Evolutionary conservation across 371 early-diverging fungal species (phyloP).

Genomic region (Dipsacomyces acuminosporus): DNA sequence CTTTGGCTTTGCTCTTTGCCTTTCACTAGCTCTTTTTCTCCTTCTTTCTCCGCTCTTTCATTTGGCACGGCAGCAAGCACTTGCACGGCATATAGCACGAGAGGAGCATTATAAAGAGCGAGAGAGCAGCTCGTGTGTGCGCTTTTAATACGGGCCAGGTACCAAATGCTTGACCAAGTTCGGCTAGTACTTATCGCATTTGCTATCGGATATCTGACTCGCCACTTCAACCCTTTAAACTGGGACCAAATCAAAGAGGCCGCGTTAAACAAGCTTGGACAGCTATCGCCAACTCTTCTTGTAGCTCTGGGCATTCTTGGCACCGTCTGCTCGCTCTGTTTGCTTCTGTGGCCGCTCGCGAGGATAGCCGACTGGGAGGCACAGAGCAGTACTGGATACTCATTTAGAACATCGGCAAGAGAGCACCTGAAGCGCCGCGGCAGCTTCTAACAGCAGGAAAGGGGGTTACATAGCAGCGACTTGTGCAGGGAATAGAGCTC

Average conservation of each 20-base stretch:
- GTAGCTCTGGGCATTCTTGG: conserved; percentile 14
- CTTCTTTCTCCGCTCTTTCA: too few relatives aligned
- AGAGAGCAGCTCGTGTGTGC: too few relatives aligned
- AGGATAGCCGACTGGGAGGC: conserved; percentile 46
- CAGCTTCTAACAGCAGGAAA: conserved; percentile 28
- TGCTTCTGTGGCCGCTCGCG: conserved; percentile 45
- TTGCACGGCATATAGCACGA: too few relatives aligned
- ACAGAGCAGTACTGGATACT: conserved; percentile 25
- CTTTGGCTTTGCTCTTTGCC: too few relatives aligned
- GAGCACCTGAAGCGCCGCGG: conserved; percentile 47
- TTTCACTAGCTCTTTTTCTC: too few relatives aligned
- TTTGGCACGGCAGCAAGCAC: too few relatives aligned
- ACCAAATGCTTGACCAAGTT: conserved; percentile 45
- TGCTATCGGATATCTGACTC: conserved; percentile 47
- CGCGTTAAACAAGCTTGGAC: conserved; percentile 20
- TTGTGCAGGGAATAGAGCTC: too few relatives aligned
- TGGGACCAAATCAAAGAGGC: conserved; percentile 39
- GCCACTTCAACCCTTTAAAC: conserved; percentile 48
- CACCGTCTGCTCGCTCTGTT: conserved; percentile 16
- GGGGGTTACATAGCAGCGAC: too few relatives aligned
- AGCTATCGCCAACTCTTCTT: conserved; percentile 35
- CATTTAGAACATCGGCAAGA: conserved; percentile 43
- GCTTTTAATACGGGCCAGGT: background rate
- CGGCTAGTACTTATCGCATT: conserved; percentile 48
- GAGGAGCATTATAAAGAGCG: too few relatives aligned